Evolutionary conservation across 441 rosid genomes (phyloP).

Genomic region (Populus hybrid): DNA sequence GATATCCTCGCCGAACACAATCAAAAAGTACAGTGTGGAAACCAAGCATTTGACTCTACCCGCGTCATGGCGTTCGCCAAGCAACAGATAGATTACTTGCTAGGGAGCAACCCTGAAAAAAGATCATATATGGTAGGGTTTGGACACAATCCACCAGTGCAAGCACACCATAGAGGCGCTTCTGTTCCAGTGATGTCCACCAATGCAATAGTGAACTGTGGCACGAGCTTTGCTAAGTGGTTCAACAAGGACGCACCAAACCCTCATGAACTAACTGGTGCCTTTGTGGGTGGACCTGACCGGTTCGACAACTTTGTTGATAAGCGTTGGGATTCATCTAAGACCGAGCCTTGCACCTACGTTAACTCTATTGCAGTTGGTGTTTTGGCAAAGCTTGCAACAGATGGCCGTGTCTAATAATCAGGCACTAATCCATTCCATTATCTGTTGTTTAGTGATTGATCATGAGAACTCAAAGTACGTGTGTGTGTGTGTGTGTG

Average conservation of each 20-base stretch:
- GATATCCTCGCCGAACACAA: constrained; percentile 45
- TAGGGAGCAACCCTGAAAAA: constrained; percentile 67
- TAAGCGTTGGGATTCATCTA: constrained; percentile 49
- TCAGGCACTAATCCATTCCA: neutral
- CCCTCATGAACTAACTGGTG: constrained; percentile 82
- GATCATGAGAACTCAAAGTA: too few species aligned
- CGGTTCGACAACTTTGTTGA: constrained; percentile 58
- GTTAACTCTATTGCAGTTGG: constrained; percentile 73
- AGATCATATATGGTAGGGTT: constrained; percentile 95
- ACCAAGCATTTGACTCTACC: constrained; percentile 41
- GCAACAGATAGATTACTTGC: constrained; percentile 79
- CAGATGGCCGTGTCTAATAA: neutral
- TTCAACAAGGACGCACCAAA: constrained; percentile 52
- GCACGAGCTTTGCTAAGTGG: constrained; percentile 64
- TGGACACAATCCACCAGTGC: constrained; percentile 67
- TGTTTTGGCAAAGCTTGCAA: constrained; percentile 66
- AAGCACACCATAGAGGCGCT: constrained; percentile 88
- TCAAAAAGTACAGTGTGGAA: constrained; percentile 55
- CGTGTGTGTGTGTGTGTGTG: too few species aligned
- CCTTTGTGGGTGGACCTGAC: constrained; percentile 89
- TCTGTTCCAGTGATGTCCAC: constrained; percentile 41
- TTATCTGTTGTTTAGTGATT: neutral
- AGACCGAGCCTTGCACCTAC: constrained; percentile 92
- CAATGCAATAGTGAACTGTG: constrained; percentile 34
- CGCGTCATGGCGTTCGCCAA: constrained; percentile 55